Conservation (phyloP, 2,329 filamentous ascomycete genomes). For the Fusarium irregulare region DNA sequence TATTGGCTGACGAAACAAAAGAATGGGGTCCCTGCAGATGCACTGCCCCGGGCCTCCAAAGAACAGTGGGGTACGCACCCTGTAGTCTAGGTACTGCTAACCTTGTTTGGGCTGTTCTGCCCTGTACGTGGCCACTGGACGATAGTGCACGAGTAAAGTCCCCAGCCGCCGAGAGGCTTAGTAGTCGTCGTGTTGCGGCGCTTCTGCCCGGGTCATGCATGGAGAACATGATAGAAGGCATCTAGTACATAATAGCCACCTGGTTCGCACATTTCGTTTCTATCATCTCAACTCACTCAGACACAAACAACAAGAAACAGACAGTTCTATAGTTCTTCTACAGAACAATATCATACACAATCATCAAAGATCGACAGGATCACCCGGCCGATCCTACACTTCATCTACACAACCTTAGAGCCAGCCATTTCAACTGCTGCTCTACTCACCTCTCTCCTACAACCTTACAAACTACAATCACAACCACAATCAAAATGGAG, state of each 20-base stretch:
- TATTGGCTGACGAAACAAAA: conserved; percentile 9
- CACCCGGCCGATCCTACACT: conserved; percentile 13
- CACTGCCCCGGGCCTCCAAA: conserved; percentile 33
- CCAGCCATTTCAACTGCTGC: conserved; percentile 11
- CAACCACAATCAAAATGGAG: conserved; percentile 49
- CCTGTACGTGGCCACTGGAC: conserved; percentile 24
- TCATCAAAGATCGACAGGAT: conserved; percentile 24
- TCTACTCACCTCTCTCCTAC: conserved; percentile 8
- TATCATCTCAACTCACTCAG: conserved; percentile 13
- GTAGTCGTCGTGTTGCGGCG: conserved; percentile 31
- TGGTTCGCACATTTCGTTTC: conserved; percentile 17
- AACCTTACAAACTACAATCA: conserved; percentile 13
- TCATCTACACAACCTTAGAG: conserved; percentile 10
- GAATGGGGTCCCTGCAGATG: conserved; percentile 17
- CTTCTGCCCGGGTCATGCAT: not conserved
- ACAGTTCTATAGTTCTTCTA: not conserved
- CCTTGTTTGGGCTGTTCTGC: not conserved
- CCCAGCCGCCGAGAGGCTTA: conserved; percentile 31
- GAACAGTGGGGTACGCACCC: conserved; percentile 5
- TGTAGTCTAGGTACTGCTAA: conserved; percentile 1
- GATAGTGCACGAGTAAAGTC: conserved; percentile 2
- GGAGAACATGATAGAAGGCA: conserved; percentile 14
- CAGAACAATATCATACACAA: conserved; percentile 1
- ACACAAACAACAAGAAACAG: conserved; percentile 7
- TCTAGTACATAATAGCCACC: conserved; percentile 36